Conservation (phyloP, 1,284 basidiomycete species). For the Laetiporus sulphureus region DNA sequence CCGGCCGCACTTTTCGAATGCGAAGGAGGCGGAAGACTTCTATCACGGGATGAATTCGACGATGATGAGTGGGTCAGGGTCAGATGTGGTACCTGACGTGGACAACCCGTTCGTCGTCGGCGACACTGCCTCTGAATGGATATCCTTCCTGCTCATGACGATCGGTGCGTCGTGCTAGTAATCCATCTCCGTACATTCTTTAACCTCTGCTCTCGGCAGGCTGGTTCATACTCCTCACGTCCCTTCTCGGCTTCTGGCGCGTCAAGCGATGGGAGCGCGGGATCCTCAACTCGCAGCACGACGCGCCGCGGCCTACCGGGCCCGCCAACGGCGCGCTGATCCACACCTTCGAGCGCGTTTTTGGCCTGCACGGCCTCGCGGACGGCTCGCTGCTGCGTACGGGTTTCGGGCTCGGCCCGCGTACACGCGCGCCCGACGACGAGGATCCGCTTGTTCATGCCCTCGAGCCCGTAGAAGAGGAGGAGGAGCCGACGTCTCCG, state of each 20-base stretch:
- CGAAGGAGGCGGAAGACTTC: constrained; percentile 44
- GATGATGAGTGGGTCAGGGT: constrained; percentile 8
- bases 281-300: constrained; percentile 41
- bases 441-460: constrained; percentile 11
- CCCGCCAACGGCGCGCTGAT: constrained; percentile 17
- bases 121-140: constrained; percentile 75
- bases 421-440: constrained; percentile 16
- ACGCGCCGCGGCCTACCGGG: constrained; percentile 17
- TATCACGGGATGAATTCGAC: constrained; percentile 30
- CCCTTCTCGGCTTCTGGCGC: constrained; percentile 85
- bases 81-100: too few species aligned
- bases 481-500: constrained; percentile 17
- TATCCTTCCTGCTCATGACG: constrained; percentile 92
- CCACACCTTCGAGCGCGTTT: constrained; percentile 36
- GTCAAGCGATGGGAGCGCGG: constrained; percentile 84
- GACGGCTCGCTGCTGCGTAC: constrained; percentile 33
- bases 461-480: constrained; percentile 7
- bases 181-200: background rate
- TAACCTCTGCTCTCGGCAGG: constrained; percentile 33
- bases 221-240: constrained; percentile 90
- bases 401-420: constrained; percentile 41
- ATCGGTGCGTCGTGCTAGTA: constrained; percentile 44
- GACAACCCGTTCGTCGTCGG: constrained; percentile 16
- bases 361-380: constrained; percentile 39
- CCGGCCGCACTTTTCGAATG: constrained; percentile 34